Evolutionary conservation across 192 early-diverging fungal species (phyloP).

Genomic region (Chytriomyces hyalinus): DNA sequence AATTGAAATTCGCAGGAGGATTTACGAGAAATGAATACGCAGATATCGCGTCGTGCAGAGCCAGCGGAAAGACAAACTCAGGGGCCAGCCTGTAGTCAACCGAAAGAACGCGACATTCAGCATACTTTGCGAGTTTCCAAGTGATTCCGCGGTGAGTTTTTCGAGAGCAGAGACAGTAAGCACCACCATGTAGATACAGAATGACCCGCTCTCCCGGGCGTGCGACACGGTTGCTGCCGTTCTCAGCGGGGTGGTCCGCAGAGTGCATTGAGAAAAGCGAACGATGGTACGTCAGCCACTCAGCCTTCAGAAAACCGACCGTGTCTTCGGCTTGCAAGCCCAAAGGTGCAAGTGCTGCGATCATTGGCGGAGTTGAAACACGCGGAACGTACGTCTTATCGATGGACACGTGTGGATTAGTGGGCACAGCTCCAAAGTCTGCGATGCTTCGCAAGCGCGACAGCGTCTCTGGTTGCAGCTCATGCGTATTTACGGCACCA

Average conservation of each 20-base stretch:
- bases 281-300: slow-evolving; percentile 35
- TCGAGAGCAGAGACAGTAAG: slow-evolving; percentile 30
- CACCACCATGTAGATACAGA: slow-evolving; percentile 41
- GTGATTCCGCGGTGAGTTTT: slow-evolving; percentile 42
- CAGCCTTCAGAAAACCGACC: slow-evolving; percentile 27
- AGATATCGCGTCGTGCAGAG: slow-evolving; percentile 61
- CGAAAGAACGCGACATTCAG: slow-evolving; percentile 56
- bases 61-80: slow-evolving; percentile 77
- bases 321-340: slow-evolving; percentile 27
- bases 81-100: slow-evolving; percentile 86
- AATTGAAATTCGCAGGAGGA: neutral
- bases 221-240: neutral
- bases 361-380: neutral
- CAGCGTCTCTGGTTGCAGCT: neutral
- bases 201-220: slow-evolving; percentile 25
- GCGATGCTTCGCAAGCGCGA: neutral
- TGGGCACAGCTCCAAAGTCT: slow-evolving; percentile 7
- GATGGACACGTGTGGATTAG: neutral
- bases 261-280: neutral
- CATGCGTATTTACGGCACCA: neutral
- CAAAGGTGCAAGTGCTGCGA: too few relatives aligned
- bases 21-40: slow-evolving; percentile 41
- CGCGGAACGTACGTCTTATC: slow-evolving; percentile 19
- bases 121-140: slow-evolving; percentile 42
- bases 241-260: neutral